Percentiles rank a stretch among this genome's conserved stretches.
Evolutionary conservation across 192 early-diverging fungal species (phyloP).

Genomic region (Coemansia guatemalensis): DNA sequence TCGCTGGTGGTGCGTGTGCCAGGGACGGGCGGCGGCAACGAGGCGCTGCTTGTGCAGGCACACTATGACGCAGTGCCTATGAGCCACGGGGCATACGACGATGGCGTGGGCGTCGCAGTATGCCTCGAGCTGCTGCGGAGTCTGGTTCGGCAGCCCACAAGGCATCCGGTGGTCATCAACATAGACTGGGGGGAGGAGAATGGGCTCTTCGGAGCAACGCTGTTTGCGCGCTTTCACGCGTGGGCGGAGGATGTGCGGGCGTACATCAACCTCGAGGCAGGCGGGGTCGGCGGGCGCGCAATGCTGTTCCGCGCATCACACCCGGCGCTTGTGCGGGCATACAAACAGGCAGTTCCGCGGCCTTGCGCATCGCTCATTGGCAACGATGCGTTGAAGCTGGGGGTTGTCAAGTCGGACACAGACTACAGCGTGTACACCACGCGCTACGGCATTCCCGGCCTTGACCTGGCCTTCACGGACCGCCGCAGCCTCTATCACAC

Average conservation of each 20-base stretch:
- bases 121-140: conserved; percentile 67
- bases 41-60: conserved; percentile 65
- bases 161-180: conserved; percentile 66
- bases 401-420: conserved; percentile 63
- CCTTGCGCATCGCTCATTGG: conserved; percentile 65
- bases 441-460: conserved; percentile 58
- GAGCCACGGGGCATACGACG: conserved; percentile 70
- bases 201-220: conserved; percentile 62
- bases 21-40: conserved; percentile 50
- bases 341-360: conserved; percentile 35
- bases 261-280: conserved; percentile 72
- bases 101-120: conserved; percentile 64
- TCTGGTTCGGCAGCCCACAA: conserved; percentile 58
- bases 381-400: conserved; percentile 61
- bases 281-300: conserved; percentile 69
- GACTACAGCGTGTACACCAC: conserved; percentile 66
- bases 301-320: conserved; percentile 63
- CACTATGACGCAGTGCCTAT: conserved; percentile 71
- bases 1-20: conserved; percentile 63
- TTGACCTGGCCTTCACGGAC: conserved; percentile 68
- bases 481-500: conserved; percentile 68
- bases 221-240: conserved; percentile 62
- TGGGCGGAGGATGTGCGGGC: conserved; percentile 64
- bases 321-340: conserved; percentile 39
- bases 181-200: conserved; percentile 73